Conservation (phyloP, 2,329 filamentous ascomycete genomes). For the Xylariaceae sp. region DNA sequence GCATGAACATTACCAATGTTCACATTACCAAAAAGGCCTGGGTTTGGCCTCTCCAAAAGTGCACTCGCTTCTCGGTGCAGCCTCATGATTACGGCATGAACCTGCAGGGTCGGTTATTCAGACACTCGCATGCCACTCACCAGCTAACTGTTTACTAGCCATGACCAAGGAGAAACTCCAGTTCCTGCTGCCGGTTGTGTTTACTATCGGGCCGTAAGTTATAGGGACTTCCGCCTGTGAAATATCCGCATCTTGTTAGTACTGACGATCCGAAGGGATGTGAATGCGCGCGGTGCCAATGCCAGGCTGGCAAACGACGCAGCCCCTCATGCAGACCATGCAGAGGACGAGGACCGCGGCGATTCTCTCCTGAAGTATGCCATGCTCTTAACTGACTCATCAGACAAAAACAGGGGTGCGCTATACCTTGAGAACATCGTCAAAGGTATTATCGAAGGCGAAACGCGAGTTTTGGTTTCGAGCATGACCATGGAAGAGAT, state of each 20-base stretch:
- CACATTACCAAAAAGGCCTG: slow-evolving; percentile 75
- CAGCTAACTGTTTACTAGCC: slow-evolving; percentile 40
- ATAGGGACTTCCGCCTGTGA: background rate
- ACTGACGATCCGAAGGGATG: slow-evolving; percentile 41
- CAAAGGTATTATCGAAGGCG: slow-evolving; percentile 86
- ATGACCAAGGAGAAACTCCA: slow-evolving; percentile 89
- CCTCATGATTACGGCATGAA: slow-evolving; percentile 80
- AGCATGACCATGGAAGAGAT: slow-evolving; percentile 94
- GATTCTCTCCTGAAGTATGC: slow-evolving; percentile 77
- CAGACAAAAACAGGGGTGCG: slow-evolving; percentile 39
- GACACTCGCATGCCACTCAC: background rate
- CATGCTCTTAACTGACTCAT: slow-evolving; percentile 65
- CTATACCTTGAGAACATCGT: slow-evolving; percentile 77
- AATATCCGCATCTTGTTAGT: background rate
- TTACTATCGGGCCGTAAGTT: slow-evolving; percentile 68
- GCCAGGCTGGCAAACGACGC: slow-evolving; percentile 19
- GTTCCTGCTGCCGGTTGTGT: slow-evolving; percentile 76
- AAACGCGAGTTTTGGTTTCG: slow-evolving; percentile 76
- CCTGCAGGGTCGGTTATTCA: slow-evolving; percentile 49
- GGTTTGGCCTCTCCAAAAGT: slow-evolving; percentile 67
- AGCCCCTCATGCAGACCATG: slow-evolving; percentile 12
- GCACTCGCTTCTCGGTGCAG: slow-evolving; percentile 56
- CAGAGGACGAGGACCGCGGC: slow-evolving; percentile 45
- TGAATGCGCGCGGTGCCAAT: slow-evolving; percentile 55
- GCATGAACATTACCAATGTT: slow-evolving; percentile 69